Evolutionary conservation across 805 yeast genomes (phyloP).

Genomic region (Schizosaccharomyces japonicus): DNA sequence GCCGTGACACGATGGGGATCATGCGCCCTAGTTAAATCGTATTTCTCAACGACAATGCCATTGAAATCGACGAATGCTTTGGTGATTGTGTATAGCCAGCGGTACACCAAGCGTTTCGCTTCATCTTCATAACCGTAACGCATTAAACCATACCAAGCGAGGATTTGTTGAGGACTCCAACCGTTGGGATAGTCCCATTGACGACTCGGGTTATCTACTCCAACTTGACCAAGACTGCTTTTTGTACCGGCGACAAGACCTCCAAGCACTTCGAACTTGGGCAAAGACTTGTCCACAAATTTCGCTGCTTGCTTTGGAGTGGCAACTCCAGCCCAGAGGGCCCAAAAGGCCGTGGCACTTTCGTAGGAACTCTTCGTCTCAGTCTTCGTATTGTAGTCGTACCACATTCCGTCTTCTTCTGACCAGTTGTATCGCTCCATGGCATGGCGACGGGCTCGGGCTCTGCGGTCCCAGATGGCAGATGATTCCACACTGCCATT

Average conservation of each 20-base stretch:
- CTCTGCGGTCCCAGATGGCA: slow-evolving; percentile 36
- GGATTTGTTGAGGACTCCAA: slow-evolving; percentile 95
- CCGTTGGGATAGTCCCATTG: slow-evolving; percentile 98
- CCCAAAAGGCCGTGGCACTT: slow-evolving; percentile 79
- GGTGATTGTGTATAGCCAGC: slow-evolving; percentile 81
- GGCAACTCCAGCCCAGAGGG: slow-evolving; percentile 64
- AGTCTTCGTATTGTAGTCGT: slow-evolving; percentile 52
- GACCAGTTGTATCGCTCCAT: slow-evolving; percentile 65
- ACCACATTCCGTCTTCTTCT: slow-evolving; percentile 50
- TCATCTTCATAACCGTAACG: slow-evolving; percentile 45
- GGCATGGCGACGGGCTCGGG: slow-evolving; percentile 27
- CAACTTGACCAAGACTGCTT: slow-evolving; percentile 45
- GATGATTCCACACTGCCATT: slow-evolving; percentile 24
- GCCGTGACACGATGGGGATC: slow-evolving; percentile 86
- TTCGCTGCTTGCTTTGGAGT: slow-evolving; percentile 40
- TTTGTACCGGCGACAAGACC: slow-evolving; percentile 74
- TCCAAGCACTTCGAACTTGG: slow-evolving; percentile 61
- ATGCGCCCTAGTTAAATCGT: slow-evolving; percentile 60
- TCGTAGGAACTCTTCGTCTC: slow-evolving; percentile 40
- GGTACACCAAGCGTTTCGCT: slow-evolving; percentile 47
- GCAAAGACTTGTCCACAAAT: slow-evolving; percentile 33
- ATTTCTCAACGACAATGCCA: slow-evolving; percentile 88
- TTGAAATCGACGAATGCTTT: slow-evolving; percentile 75
- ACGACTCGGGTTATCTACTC: slow-evolving; percentile 53
- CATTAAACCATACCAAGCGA: slow-evolving; percentile 71